These are phyloP conservation scores for Arctostaphylos glauca DNA, from an alignment of 148 eudicot species.

Conservation along the genomic window DNA sequence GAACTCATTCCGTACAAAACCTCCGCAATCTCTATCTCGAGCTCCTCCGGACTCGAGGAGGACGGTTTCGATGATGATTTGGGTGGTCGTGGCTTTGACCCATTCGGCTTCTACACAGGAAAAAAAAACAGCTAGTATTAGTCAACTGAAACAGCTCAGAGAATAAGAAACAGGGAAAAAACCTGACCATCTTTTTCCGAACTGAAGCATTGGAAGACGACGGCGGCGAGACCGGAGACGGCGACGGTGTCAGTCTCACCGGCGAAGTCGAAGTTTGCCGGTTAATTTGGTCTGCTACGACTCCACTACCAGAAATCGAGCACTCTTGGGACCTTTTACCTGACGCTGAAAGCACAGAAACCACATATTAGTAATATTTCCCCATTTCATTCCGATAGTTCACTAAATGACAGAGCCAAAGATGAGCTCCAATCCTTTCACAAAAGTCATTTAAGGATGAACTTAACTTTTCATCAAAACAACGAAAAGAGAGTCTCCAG, in stretches of 20 bases:
- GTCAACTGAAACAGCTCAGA: background rate
- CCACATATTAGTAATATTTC: background rate
- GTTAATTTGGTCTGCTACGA: background rate
- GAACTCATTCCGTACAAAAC: slow-evolving; percentile 74
- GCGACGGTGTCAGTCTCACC: slow-evolving; percentile 22
- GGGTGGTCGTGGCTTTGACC: slow-evolving; percentile 60
- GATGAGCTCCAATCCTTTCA: background rate
- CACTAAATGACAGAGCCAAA: background rate
- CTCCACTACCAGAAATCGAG: slow-evolving; percentile 38
- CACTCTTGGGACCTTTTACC: slow-evolving; percentile 75
- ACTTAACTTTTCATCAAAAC: background rate
- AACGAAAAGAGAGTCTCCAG: background rate
- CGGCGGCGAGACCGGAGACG: slow-evolving; percentile 73
- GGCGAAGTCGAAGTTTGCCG: slow-evolving; percentile 3
- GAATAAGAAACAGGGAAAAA: background rate
- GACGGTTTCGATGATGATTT: slow-evolving; percentile 54
- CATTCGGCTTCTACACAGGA: slow-evolving; percentile 61
- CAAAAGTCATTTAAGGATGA: too few relatives aligned
- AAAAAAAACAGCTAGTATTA: slow-evolving; percentile 13
- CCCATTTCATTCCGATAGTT: too few relatives aligned
- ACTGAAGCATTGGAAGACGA: slow-evolving; percentile 65
- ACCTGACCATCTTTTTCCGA: slow-evolving; percentile 75
- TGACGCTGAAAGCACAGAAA: slow-evolving; percentile 41
- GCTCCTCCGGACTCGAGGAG: slow-evolving; percentile 75
- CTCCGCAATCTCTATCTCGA: slow-evolving; percentile 94